Base-by-base conservation (phyloP, 2,329 filamentous ascomycete genomes). In the Fusarium brevicatenulatum region DNA sequence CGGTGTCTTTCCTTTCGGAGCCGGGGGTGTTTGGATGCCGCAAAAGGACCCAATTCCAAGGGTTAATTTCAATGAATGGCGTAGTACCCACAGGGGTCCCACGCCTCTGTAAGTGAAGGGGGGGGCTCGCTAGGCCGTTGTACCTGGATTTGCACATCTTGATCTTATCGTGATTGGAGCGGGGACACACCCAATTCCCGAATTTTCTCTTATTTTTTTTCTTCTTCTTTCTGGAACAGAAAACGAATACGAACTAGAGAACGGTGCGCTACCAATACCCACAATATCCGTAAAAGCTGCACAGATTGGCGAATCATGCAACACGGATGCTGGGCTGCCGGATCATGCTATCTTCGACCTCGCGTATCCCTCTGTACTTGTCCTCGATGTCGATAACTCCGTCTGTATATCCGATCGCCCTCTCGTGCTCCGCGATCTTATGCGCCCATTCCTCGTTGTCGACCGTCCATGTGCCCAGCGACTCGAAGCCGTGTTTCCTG, bases 91-190 rank as follows among this genome's bases (percentile, higher is more conserved):
- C 70, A 73, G 43, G 71, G 66, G 70, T 73, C 62, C 66, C 71
- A 69, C 64, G 67, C 44, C 15, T 18, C 55, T n/a, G 8, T 25
- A 10, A 23, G 28, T 47, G 44, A 25, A 30, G 36, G 12, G 23
- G 55, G 36, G 39, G 57, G 62, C 42, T 70, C 52, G 52, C 68
- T 62, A 71, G 60, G 61, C 53, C 47, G 62, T 62, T 71, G 70
- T 73, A 19, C 70, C 71, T 73, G 71, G 58, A 73, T 73, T 73
- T 60, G 65, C 50, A 50, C 63, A 73, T 71, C 70, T 73, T 71
- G 71, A 73, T 73, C 71, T 73, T 73, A 73, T 73, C 71, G 59
- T 73, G 70, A 73, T 73, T 73, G 70, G 71, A 59, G 70, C 70
- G 71, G 66, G 60, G 70, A 28, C 21, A 9, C 28, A 34, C 32